Evolutionary conservation across 129 eudicot genomes (phyloP).

Genomic region (Tagetes erecta): DNA sequence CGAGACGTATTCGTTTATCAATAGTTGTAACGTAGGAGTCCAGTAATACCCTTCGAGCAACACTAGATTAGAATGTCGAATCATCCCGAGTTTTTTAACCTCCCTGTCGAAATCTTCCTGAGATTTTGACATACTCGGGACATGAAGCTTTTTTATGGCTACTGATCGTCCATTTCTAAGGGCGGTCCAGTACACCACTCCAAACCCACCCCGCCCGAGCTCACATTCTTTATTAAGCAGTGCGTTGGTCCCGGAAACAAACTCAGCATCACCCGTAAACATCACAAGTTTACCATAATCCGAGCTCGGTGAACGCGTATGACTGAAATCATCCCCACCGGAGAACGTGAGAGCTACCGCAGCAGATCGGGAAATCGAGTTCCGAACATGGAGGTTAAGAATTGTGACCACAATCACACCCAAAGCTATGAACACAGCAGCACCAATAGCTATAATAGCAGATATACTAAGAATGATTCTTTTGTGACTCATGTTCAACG

Average conservation of each 20-base stretch:
- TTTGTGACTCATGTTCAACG: conserved; percentile 58
- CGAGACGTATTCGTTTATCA: conserved; percentile 66
- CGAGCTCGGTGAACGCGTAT: conserved; percentile 63
- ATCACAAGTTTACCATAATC: conserved; percentile 86
- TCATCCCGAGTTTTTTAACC: conserved; percentile 65
- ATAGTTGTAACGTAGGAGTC: conserved; percentile 82
- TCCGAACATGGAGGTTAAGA: conserved; percentile 74
- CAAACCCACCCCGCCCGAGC: conserved; percentile 94
- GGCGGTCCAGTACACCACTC: conserved; percentile 70
- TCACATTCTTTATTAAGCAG: conserved; percentile 77
- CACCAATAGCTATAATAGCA: conserved; percentile 84
- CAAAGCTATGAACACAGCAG: conserved; percentile 85
- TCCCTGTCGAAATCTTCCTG: conserved; percentile 82
- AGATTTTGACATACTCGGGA: conserved; percentile 65
- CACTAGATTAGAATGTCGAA: conserved; percentile 70
- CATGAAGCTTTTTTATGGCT: conserved; percentile 79
- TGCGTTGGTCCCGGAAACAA: conserved; percentile 70
- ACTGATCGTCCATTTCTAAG: conserved; percentile 72
- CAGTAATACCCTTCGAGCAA: conserved; percentile 82
- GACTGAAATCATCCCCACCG: conserved; percentile 76
- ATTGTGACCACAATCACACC: conserved; percentile 74
- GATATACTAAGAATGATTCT: conserved; percentile 77
- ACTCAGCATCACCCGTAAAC: conserved; percentile 85
- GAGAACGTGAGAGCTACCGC: conserved; percentile 53
- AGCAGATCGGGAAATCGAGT: conserved; percentile 47